These are phyloP conservation scores for Rhipidocladum racemiflorum DNA, from an alignment of 176 grass and related monocot genomes.

Conservation along the genomic window DNA sequence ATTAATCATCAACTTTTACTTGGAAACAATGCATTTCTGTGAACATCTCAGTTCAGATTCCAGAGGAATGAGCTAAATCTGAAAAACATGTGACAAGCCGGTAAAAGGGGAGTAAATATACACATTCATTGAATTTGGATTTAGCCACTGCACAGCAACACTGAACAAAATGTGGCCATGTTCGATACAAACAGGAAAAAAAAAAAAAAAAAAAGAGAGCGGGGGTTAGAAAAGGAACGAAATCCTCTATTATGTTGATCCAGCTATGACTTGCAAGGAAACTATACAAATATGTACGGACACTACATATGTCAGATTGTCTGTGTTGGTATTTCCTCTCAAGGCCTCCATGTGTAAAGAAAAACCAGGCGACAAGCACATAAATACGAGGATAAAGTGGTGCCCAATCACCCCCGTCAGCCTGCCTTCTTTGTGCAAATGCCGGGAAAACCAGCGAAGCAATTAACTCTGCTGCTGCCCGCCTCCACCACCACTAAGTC, in stretches of 20 bases:
- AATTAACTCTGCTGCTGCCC: background rate
- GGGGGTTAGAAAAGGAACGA: background rate
- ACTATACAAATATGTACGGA: conserved; percentile 40
- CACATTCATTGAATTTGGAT: conserved; percentile 35
- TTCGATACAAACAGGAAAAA: conserved; percentile 33
- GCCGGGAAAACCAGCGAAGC: conserved; percentile 27
- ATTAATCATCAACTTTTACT: background rate
- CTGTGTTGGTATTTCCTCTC: conserved; percentile 20
- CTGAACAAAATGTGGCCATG: conserved; percentile 40
- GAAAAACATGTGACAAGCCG: background rate
- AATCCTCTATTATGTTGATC: conserved; percentile 21
- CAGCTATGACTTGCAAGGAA: conserved; percentile 15
- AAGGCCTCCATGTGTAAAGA: background rate
- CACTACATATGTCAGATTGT: conserved; percentile 32
- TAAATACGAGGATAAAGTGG: background rate
- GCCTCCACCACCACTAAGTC: background rate
- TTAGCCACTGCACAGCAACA: conserved; percentile 35
- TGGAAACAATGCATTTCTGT: background rate
- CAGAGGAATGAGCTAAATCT: background rate
- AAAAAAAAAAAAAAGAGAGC: too few relatives aligned
- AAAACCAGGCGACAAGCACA: background rate
- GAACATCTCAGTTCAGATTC: background rate
- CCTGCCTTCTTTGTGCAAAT: background rate
- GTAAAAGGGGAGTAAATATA: background rate
- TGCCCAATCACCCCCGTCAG: background rate